Evolutionary conservation across 2,329 filamentous ascomycete species (phyloP).

Genomic region (Mycogone perniciosa): DNA sequence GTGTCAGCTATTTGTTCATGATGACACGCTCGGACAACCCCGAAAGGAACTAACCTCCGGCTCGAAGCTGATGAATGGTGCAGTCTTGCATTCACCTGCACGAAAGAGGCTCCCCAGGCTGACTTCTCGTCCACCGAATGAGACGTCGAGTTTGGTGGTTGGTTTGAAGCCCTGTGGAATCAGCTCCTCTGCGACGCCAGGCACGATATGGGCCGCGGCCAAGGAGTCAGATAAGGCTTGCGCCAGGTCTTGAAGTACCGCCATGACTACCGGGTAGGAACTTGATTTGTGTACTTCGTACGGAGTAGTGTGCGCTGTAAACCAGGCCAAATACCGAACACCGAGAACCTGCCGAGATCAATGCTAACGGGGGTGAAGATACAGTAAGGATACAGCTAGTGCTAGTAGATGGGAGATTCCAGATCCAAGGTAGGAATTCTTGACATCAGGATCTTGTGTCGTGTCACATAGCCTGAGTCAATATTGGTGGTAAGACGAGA

Average conservation of each 20-base stretch:
- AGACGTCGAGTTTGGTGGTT: constrained; percentile 32
- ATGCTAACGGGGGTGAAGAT: too few relatives aligned
- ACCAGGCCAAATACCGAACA: too few relatives aligned
- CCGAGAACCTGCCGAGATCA: too few relatives aligned
- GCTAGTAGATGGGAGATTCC: too few relatives aligned
- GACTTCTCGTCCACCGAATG: constrained; percentile 28
- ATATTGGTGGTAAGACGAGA: neutral
- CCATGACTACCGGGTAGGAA: neutral
- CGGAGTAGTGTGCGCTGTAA: too few relatives aligned
- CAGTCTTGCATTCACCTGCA: constrained; percentile 29
- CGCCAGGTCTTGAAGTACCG: constrained; percentile 14
- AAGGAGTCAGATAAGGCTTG: constrained; percentile 25
- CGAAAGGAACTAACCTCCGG: constrained; percentile 23
- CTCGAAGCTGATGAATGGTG: constrained; percentile 31
- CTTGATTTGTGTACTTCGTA: too few relatives aligned
- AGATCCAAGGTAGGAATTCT: too few relatives aligned
- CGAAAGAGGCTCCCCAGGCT: constrained; percentile 35
- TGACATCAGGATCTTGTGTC: too few relatives aligned
- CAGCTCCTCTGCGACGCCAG: constrained; percentile 32
- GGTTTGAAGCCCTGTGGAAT: constrained; percentile 39
- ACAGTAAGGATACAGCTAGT: too few relatives aligned
- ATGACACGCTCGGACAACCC: neutral
- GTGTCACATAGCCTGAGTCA: neutral
- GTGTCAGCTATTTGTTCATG: neutral
- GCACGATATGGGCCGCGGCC: constrained; percentile 33